These are phyloP conservation scores for Candida vartiovaarae DNA, from an alignment of 805 yeast species.

Conservation along the genomic window DNA sequence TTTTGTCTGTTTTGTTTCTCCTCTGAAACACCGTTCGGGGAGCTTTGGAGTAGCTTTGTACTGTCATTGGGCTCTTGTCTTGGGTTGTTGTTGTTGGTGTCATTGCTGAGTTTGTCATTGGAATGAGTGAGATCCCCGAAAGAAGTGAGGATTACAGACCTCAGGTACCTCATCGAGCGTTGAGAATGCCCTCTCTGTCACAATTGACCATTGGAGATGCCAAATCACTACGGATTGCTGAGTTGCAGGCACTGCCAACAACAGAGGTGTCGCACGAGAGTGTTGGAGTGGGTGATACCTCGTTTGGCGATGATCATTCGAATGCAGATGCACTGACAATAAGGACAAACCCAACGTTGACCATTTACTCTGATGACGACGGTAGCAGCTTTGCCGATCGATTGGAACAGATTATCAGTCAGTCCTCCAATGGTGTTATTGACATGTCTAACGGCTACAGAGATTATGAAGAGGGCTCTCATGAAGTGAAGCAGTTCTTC, in stretches of 20 bases:
- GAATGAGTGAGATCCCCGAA: not conserved
- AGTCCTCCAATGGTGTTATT: conserved; percentile 10
- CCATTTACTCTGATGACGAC: conserved; percentile 22
- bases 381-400: conserved; percentile 13
- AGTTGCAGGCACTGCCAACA: conserved; percentile 26
- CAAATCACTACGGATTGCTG: conserved; percentile 13
- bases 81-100: too few species aligned
- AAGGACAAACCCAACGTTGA: conserved; percentile 24
- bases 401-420: conserved; percentile 21
- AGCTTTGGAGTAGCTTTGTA: too few species aligned
- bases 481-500: conserved; percentile 56
- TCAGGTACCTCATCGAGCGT: conserved; percentile 13
- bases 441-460: conserved; percentile 1
- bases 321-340: conserved; percentile 15
- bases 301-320: not conserved
- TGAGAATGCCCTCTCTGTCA: conserved; percentile 17
- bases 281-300: conserved; percentile 2
- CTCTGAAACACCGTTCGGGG: too few species aligned
- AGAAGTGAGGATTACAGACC: conserved; percentile 3
- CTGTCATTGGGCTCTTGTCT: too few species aligned
- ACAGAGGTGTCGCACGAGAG: conserved; percentile 25
- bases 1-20: not conserved
- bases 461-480: conserved; percentile 9
- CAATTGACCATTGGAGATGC: conserved; percentile 14
- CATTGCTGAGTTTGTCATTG: too few species aligned